Conservation (phyloP, 495 filamentous ascomycete species). For the Penicillium goetzii region DNA sequence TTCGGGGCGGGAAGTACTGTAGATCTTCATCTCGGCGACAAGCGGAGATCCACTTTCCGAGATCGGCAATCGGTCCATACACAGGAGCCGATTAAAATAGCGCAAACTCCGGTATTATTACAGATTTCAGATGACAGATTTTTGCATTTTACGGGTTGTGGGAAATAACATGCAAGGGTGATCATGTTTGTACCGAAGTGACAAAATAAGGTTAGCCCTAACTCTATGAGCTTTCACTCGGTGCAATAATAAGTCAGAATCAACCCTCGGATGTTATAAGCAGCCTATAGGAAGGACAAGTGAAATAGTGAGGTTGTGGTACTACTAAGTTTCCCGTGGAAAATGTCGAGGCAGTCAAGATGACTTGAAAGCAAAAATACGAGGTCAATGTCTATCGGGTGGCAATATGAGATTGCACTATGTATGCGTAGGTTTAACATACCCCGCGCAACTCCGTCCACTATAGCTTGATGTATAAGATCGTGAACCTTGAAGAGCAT, state of each 20-base stretch:
- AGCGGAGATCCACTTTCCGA: constrained; percentile 9
- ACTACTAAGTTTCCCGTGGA: not conserved
- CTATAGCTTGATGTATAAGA: not conserved
- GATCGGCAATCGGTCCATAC: constrained; percentile 11
- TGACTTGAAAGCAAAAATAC: not conserved
- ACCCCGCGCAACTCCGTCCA: not conserved
- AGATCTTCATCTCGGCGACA: constrained; percentile 23
- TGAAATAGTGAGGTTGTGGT: not conserved
- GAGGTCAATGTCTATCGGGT: not conserved
- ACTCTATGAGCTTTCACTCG: not conserved
- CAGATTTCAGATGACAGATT: not conserved
- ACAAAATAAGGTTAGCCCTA: not conserved
- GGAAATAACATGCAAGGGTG: not conserved
- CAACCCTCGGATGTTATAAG: not conserved
- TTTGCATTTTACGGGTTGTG: not conserved
- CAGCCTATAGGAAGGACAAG: not conserved
- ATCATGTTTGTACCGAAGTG: not conserved
- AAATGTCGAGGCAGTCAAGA: not conserved
- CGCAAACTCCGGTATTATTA: not conserved
- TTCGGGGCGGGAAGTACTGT: constrained; percentile 9
- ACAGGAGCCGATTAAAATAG: not conserved
- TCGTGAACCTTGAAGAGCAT: not conserved
- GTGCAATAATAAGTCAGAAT: not conserved
- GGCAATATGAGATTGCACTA: not conserved
- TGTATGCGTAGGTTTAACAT: not conserved